Evolutionary conservation across 1,284 basidiomycete species (phyloP).

Genomic region (Chalciporus sp.): DNA sequence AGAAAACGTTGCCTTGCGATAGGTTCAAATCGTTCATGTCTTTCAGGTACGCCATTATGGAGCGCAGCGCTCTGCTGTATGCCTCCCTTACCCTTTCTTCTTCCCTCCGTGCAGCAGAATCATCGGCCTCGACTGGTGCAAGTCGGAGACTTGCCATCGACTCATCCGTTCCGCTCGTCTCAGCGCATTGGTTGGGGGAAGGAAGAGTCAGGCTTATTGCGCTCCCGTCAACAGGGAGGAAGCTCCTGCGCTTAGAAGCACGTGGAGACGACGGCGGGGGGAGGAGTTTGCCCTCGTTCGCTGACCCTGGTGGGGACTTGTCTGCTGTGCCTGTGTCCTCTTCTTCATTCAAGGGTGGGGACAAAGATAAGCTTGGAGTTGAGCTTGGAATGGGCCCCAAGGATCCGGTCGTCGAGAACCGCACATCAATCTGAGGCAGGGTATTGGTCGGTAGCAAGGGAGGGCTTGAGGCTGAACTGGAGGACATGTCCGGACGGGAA

Average conservation of each 20-base stretch:
- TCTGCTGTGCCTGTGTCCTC: constrained; percentile 5
- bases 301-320: constrained; percentile 2
- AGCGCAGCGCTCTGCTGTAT: constrained; percentile 78
- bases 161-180: constrained; percentile 47
- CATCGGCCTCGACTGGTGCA: constrained; percentile 50
- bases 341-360: constrained; percentile 32
- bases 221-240: constrained; percentile 76
- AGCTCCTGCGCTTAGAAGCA: constrained; percentile 76
- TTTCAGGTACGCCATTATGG: constrained; percentile 92
- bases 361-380: constrained; percentile 27
- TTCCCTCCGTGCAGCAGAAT: constrained; percentile 50
- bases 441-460: constrained; percentile 36
- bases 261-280: constrained; percentile 49
- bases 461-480: constrained; percentile 22
- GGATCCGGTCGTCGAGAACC: constrained; percentile 67
- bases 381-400: constrained; percentile 47
- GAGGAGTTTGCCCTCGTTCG: constrained; percentile 46
- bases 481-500: constrained; percentile 20
- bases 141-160: constrained; percentile 38
- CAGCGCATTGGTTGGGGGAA: constrained; percentile 63
- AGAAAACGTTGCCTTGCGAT: constrained; percentile 54
- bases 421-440: constrained; percentile 65
- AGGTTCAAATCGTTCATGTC: constrained; percentile 90
- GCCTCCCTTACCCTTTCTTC: constrained; percentile 71
- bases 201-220: constrained; percentile 58